A percentile compares a stretch with the other conserved stretches of the same genome.
These are phyloP conservation scores for Tricholoma sp. DNA, from an alignment of 768 basidiomycete genomes.

Conservation along the genomic window DNA sequence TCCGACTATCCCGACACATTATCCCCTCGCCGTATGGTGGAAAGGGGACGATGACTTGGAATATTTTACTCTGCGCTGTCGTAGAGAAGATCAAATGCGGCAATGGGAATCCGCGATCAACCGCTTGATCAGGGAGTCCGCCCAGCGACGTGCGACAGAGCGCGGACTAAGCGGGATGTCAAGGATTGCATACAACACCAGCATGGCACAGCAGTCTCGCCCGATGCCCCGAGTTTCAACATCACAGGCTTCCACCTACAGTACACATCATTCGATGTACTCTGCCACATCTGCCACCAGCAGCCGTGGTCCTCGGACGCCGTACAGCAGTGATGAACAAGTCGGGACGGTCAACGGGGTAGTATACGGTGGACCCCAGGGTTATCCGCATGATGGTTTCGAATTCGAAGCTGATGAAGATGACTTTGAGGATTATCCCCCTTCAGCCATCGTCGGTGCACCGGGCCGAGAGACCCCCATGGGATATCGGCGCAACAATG, in stretches of 20 bases:
- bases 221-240: conserved; percentile 26
- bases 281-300: conserved; percentile 23
- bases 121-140: conserved; percentile 76
- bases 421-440: conserved; percentile 73
- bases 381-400: conserved; percentile 65
- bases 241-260: conserved; percentile 23
- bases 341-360: conserved; percentile 19
- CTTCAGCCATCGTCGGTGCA: conserved; percentile 35
- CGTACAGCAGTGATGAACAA: conserved; percentile 36
- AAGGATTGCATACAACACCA: conserved; percentile 49
- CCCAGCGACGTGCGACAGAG: conserved; percentile 65
- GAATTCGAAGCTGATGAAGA: conserved; percentile 69
- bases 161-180: conserved; percentile 40
- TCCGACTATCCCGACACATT: conserved; percentile 48
- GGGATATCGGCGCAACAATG: conserved; percentile 50
- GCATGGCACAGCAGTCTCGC: conserved; percentile 29
- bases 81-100: conserved; percentile 85
- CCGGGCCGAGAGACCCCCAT: conserved; percentile 77
- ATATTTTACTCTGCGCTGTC: conserved; percentile 90
- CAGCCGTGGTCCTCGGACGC: conserved; percentile 26
- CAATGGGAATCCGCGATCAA: conserved; percentile 92
- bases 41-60: conserved; percentile 91
- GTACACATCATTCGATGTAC: conserved; percentile 25
- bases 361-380: conserved; percentile 41
- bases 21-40: conserved; percentile 91